phyloP scores from a whole-genome alignment of 2,329 filamentous ascomycete species.

The Penicillium sp. region DNA sequence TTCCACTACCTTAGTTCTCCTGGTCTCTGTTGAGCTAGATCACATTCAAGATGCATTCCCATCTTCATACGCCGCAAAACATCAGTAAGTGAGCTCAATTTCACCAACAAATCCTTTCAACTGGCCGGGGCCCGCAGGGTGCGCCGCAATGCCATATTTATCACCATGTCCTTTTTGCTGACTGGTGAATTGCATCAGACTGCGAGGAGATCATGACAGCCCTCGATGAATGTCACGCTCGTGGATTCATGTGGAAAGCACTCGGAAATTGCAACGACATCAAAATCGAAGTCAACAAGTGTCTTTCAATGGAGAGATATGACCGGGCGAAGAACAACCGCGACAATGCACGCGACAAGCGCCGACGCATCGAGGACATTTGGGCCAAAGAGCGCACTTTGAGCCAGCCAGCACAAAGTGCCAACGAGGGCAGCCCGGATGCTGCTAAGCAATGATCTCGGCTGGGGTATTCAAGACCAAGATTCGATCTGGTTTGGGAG shows the following conservation, averaged over 20 bases:
- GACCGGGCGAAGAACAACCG: constrained; percentile 74
- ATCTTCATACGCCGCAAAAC: constrained; percentile 90
- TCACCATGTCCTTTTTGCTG: constrained; percentile 4
- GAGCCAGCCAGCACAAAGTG: constrained; percentile 12
- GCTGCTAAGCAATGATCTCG: constrained; percentile 14
- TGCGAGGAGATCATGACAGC: constrained; percentile 92
- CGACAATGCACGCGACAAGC: constrained; percentile 61
- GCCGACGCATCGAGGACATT: constrained; percentile 65
- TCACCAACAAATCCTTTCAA: not conserved
- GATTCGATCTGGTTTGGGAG: constrained; percentile 4
- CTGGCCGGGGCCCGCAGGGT: not conserved
- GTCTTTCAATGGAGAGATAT: constrained; percentile 71
- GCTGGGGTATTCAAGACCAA: not conserved
- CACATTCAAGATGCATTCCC: constrained; percentile 75
- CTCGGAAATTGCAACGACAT: constrained; percentile 83
- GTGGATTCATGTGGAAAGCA: constrained; percentile 87
- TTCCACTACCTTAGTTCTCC: not conserved
- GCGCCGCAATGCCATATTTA: not conserved
- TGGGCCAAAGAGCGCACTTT: constrained; percentile 58
- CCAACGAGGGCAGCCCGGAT: not conserved
- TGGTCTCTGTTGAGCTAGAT: not conserved
- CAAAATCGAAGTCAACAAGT: constrained; percentile 78
- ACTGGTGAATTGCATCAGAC: constrained; percentile 48
- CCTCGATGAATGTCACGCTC: constrained; percentile 91
- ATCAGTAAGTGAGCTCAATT: constrained; percentile 54